Base-by-base conservation (phyloP, 2,329 filamentous ascomycete genomes). In the Alternaria atra region DNA sequence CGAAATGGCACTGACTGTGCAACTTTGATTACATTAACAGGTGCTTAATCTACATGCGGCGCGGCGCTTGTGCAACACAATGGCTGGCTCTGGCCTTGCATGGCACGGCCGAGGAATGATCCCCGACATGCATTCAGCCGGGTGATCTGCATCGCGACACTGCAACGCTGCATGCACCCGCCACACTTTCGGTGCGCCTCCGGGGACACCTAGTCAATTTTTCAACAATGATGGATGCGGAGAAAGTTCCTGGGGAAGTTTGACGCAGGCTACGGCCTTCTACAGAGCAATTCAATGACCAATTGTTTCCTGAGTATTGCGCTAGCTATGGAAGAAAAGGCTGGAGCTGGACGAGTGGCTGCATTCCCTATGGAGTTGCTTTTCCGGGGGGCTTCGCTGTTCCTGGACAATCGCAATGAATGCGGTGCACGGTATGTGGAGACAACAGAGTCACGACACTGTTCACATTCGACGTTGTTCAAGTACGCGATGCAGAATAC, bases 61-160 rank as follows among this genome's bases (percentile, higher is more conserved):
- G 32, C 17, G 12, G 20, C 17, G 46, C 23, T 3, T 23, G 15
- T 20, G 6, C 32, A 17, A 48, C 46, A 48, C 30, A 23, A 13
- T 48, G 44, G 44, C 46, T 48, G 46, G 46, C 46, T 34, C 46
- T 48, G 20, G 46, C 8, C 46, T 35, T 15, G 30, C 30, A n/a
- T 34, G 30, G 46, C 30, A 48, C 30, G 23, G 30, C 46, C 30
- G 17, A 17, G 30, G 13, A 48, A 13, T n/a, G 30, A 48, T 48
- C 30, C 32, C 30, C 32, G 13, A 50, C 46, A 37, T 50, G 46
- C 46, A 50, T 35, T 50, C 34, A 30, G 20, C 32, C 46, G 30
- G 46, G 30, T 50, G 46, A 50, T 50, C 46, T 50, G 46, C 46
- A 50, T 50, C 20, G 46, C 46, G 46, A 50, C 32, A 50, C 46